A percentile compares a stretch with the other conserved stretches of the same genome.
Evolutionary conservation across 345 rosid species (phyloP).

Genomic region (Gynandropsis gynandra): DNA sequence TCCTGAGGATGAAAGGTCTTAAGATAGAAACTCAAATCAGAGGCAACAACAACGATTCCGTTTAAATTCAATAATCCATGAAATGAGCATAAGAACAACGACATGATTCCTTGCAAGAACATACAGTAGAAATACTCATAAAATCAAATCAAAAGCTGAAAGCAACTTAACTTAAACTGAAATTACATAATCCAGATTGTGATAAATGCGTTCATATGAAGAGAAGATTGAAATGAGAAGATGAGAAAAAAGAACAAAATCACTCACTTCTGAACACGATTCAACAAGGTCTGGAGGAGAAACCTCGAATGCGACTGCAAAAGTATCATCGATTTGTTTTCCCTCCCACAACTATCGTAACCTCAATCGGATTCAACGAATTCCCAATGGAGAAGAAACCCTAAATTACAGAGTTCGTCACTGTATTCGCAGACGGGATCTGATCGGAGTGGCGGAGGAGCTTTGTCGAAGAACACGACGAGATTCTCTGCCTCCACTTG

Average conservation of each 20-base stretch:
- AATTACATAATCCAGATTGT: background rate
- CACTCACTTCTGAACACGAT: constrained; percentile 65
- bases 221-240: background rate
- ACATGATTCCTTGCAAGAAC: no score
- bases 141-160: background rate
- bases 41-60: no score
- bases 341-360: no score
- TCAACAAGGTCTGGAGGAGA: constrained; percentile 75
- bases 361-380: no score
- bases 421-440: constrained; percentile 7
- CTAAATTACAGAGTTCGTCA: background rate
- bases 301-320: constrained; percentile 88
- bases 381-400: background rate
- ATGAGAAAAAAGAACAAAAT: constrained; percentile 3
- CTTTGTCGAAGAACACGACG: constrained; percentile 24
- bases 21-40: no score
- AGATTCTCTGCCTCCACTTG: constrained; percentile 28
- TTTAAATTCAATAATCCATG: no score
- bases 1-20: no score
- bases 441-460: constrained; percentile 23
- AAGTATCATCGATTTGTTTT: constrained; percentile 55
- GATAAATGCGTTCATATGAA: no score
- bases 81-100: no score
- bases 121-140: no score
- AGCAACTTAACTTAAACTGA: background rate